These are phyloP conservation scores for Peniophora sp. DNA, from an alignment of 1,284 basidiomycete genomes.

Conservation along the genomic window DNA sequence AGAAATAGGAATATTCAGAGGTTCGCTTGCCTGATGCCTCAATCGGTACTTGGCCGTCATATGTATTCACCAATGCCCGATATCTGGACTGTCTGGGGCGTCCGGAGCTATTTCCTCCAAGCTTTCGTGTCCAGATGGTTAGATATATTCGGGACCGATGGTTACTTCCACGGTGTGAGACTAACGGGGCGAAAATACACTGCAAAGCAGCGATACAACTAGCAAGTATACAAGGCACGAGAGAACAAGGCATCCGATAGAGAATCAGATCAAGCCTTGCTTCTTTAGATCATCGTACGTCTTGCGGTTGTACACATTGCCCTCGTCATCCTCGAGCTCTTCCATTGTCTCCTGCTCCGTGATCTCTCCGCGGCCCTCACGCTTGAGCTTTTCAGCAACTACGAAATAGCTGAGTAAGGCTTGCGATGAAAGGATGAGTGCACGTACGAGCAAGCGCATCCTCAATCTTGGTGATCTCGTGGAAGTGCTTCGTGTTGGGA, in stretches of 20 bases:
- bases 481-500: slow-evolving; percentile 98
- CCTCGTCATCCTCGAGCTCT: slow-evolving; percentile 94
- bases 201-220: too few relatives aligned
- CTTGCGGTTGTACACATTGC: slow-evolving; percentile 90
- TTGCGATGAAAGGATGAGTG: background rate
- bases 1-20: too few relatives aligned
- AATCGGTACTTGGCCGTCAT: too few relatives aligned
- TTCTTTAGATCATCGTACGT: slow-evolving; percentile 90
- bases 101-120: too few relatives aligned
- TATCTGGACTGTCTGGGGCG: too few relatives aligned
- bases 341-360: slow-evolving; percentile 91
- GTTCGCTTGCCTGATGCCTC: too few relatives aligned
- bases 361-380: slow-evolving; percentile 87
- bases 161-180: too few relatives aligned
- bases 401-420: slow-evolving; percentile 2
- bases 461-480: slow-evolving; percentile 95
- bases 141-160: too few relatives aligned
- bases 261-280: slow-evolving; percentile 76
- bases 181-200: too few relatives aligned
- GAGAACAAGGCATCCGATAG: background rate
- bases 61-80: too few relatives aligned
- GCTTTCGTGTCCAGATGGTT: too few relatives aligned
- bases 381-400: slow-evolving; percentile 96
- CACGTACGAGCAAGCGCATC: slow-evolving; percentile 87
- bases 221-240: too few relatives aligned